These are phyloP conservation scores for Eutrema yunnanense DNA, from an alignment of 345 rosid species.

Conservation along the genomic window DNA sequence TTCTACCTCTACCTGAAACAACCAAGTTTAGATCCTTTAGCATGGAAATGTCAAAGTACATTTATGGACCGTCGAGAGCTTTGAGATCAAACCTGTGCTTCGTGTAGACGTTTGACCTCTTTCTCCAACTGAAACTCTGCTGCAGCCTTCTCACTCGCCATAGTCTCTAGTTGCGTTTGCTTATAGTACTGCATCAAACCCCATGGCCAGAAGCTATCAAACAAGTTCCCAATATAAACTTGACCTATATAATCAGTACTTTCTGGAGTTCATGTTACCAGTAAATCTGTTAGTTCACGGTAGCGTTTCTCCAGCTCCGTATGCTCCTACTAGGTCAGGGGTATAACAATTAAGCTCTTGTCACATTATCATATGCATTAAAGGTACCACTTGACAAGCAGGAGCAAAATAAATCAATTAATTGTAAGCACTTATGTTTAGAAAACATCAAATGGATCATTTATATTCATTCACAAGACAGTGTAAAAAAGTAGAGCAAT, in stretches of 20 bases:
- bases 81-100: constrained; percentile 59
- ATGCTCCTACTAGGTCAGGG: constrained; percentile 66
- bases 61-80: constrained; percentile 10
- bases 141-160: constrained; percentile 98
- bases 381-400: background rate
- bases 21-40: constrained; percentile 1
- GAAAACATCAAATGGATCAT: background rate
- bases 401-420: background rate
- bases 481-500: background rate
- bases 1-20: constrained; percentile 76
- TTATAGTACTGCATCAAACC: constrained; percentile 69
- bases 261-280: constrained; percentile 49
- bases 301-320: constrained; percentile 97
- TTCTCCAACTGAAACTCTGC: constrained; percentile 98
- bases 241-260: background rate
- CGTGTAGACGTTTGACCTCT: constrained; percentile 79
- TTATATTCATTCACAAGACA: background rate
- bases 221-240: background rate
- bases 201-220: constrained; percentile 7
- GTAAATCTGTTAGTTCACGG: constrained; percentile 91
- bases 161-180: constrained; percentile 97
- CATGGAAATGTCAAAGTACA: background rate
- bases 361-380: constrained; percentile 5
- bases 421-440: background rate
- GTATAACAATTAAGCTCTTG: constrained; percentile 28